Conservation (phyloP, 2,329 filamentous ascomycete species). For the Pseudocercospora crystallina region DNA sequence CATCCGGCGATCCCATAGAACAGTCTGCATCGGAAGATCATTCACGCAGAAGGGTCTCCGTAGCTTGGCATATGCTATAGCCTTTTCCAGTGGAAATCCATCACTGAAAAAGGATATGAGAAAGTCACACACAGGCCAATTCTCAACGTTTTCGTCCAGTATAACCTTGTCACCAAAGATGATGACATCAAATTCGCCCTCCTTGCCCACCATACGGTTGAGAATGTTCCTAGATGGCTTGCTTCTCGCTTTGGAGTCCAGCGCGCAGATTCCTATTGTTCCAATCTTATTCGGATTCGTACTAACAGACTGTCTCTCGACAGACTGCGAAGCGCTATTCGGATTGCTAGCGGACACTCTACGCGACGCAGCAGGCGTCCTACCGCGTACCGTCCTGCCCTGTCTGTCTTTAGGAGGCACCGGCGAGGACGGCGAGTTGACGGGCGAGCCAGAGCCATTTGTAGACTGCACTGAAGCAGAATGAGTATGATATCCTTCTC, state of each 20-base stretch:
- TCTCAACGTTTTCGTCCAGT: conserved; percentile 91
- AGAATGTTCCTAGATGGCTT: conserved; percentile 96
- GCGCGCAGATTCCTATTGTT: conserved; percentile 86
- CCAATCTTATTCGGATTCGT: conserved; percentile 56
- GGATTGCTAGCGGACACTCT: conserved; percentile 79
- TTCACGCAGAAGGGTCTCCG: conserved; percentile 97
- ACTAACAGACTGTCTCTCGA: conserved; percentile 62
- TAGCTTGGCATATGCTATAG: conserved; percentile 89
- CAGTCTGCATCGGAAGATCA: conserved; percentile 93
- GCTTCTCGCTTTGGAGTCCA: conserved; percentile 93
- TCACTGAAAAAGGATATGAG: conserved; percentile 98
- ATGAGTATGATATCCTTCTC: conserved; percentile 36
- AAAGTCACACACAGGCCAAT: conserved; percentile 96
- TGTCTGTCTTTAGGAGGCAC: conserved; percentile 18
- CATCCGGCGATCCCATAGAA: conserved; percentile 91
- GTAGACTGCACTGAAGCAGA: conserved; percentile 56
- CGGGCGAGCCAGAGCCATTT: conserved; percentile 77
- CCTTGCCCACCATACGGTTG: conserved; percentile 85
- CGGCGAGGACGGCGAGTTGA: conserved; percentile 64
- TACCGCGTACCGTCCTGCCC: conserved; percentile 40
- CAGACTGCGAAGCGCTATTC: conserved; percentile 77
- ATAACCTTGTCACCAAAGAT: conserved; percentile 99
- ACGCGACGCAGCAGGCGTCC: conserved; percentile 60
- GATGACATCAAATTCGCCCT: conserved; percentile 91
- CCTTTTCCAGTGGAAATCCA: conserved; percentile 94